Evolutionary conservation across 306 rosid species (phyloP), one percentile per base, ranked within the genome.

Genomic region (Trifolium fragiferum): DNA sequence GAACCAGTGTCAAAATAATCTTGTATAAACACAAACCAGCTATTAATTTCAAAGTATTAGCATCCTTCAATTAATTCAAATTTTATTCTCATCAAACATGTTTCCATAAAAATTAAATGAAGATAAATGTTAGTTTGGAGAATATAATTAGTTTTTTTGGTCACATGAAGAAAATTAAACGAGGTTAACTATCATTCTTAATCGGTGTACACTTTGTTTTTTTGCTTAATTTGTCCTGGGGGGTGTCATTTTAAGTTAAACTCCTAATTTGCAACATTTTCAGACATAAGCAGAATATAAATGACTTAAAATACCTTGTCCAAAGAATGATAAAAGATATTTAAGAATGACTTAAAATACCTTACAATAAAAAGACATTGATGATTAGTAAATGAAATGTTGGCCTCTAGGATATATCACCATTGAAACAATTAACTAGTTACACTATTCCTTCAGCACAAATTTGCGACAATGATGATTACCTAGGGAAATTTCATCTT

Each of bases 401-500:
- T 41, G 54, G 33, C 58, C 68, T 62, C 18, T 66, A 15, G 60
- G 40, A 32, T 38, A 46, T 84, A 20, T 63, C 44, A n/a, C 59
- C 50, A 30, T 30, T 30, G 33, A 64, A 53, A 65, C 43, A 53
- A 32, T 71, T 41, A 19, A 58, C 25, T 41, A 76, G 27, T 75
- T 7, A 10, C 63, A 37, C 23, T 38, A 64, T 25, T 78, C 78
- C 66, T 64, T 75, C 6, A 5, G 50, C 33, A 21, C 49, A 46
- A 51, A 25, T 44, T 51, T 40, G 68, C 66, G 70, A 72, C 9
- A 23, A 54, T 40, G 68, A 66, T 74, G 35, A 23, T 75, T 75
- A 67, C 11, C 46, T 35, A 6, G 72, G 51, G 20, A 32, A 59
- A 19, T 69, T 68, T 70, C 44, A 21, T 41, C 51, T 66, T 64